phyloP scores from a whole-genome alignment of 805 yeast species.

The Dipodascus albidus region DNA sequence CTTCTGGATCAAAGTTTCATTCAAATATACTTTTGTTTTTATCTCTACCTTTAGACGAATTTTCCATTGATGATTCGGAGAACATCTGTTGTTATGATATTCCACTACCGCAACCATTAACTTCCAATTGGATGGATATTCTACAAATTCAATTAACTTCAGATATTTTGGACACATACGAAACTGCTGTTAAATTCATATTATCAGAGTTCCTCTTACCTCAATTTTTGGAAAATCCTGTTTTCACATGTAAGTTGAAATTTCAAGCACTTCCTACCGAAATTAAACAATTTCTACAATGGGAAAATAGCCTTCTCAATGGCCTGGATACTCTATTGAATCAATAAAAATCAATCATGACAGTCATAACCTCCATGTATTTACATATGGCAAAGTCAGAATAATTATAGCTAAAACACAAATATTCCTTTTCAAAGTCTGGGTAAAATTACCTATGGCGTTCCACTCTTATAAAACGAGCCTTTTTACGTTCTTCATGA shows the following conservation, averaged over 20 bases:
- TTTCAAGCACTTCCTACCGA: background rate
- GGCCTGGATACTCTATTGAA: too few relatives aligned
- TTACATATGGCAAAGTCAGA: too few relatives aligned
- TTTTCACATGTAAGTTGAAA: background rate
- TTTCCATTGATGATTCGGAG: background rate
- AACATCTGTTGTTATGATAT: background rate
- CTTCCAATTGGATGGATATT: background rate
- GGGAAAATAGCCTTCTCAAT: too few relatives aligned
- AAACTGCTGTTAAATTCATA: background rate
- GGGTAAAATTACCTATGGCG: background rate
- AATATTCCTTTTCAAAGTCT: too few relatives aligned
- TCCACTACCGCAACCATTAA: background rate
- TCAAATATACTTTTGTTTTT: background rate
- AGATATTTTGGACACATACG: background rate
- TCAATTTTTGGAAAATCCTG: background rate
- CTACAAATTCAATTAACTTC: background rate
- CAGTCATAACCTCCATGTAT: too few relatives aligned
- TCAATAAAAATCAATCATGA: too few relatives aligned
- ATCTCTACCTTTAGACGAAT: background rate
- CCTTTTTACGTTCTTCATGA: constrained; percentile 48
- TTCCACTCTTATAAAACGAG: constrained; percentile 16
- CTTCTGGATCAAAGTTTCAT: background rate
- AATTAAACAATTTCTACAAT: background rate
- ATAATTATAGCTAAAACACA: too few relatives aligned
- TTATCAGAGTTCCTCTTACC: background rate